Evolutionary conservation across 2,329 filamentous ascomycete species (phyloP).

Genomic region (Aspergillus persii): DNA sequence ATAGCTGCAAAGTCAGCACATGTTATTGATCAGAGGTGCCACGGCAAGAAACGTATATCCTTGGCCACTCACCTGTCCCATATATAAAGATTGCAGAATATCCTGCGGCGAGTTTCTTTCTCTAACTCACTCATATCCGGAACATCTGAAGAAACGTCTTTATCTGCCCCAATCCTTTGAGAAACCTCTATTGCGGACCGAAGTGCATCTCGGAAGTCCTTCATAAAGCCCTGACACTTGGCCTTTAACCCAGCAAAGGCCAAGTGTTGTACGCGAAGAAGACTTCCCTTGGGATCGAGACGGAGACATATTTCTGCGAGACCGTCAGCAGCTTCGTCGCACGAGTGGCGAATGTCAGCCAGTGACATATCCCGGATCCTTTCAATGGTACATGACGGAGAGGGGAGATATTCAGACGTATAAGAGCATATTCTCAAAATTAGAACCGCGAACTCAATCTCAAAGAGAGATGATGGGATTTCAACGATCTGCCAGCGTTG

Average conservation of each 20-base stretch:
- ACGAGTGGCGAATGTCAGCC: neutral
- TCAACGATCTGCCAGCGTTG: conserved; percentile 7
- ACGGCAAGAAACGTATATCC: neutral
- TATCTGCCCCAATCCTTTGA: conserved; percentile 1
- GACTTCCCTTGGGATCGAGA: neutral
- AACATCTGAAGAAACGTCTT: neutral
- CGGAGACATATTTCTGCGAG: neutral
- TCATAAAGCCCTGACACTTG: conserved; percentile 2
- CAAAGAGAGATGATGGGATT: neutral
- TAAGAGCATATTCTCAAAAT: conserved; percentile 5
- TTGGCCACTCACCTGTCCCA: conserved; percentile 3
- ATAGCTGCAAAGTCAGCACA: neutral
- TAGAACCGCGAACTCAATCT: conserved; percentile 5
- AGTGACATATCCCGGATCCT: neutral
- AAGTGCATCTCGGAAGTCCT: conserved; percentile 3
- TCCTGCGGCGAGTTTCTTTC: conserved; percentile 5
- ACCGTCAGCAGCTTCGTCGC: neutral
- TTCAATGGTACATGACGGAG: conserved; percentile 1
- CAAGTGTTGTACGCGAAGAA: conserved; percentile 5
- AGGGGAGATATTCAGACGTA: conserved; percentile 4
- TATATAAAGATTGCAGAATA: conserved; percentile 5
- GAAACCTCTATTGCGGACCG: neutral
- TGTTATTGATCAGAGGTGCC: neutral
- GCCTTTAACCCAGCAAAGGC: conserved; percentile 1
- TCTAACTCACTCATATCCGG: neutral